phyloP scores from a whole-genome alignment of 148 eudicot genomes.

The Chenopodium berlandieri region DNA sequence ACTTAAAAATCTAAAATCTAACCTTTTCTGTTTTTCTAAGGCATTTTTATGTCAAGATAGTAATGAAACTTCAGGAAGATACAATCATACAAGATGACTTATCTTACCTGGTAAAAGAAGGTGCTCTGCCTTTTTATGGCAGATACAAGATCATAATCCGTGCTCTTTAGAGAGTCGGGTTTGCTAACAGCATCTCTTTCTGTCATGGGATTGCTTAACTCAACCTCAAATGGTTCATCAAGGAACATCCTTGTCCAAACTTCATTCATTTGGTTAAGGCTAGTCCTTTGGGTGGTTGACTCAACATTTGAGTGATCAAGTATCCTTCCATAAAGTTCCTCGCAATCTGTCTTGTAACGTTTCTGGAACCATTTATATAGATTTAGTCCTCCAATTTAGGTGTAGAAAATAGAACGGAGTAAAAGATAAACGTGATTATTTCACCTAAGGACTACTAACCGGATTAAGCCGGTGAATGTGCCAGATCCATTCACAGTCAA shows the following conservation, averaged over 20 bases:
- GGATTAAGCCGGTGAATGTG: constrained; percentile 93
- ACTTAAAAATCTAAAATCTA: too few species aligned
- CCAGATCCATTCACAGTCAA: constrained; percentile 98
- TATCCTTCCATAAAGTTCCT: constrained; percentile 63
- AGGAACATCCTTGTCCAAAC: constrained; percentile 65
- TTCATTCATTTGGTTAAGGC: constrained; percentile 44
- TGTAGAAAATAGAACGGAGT: neutral
- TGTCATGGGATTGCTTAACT: constrained; percentile 20
- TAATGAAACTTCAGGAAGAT: neutral
- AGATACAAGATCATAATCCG: constrained; percentile 68
- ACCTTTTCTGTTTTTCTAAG: neutral
- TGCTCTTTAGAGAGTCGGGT: constrained; percentile 35
- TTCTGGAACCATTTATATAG: constrained; percentile 34
- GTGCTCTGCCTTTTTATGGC: constrained; percentile 72
- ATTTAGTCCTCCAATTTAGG: neutral
- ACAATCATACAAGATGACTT: too few species aligned
- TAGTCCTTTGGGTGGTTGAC: constrained; percentile 56
- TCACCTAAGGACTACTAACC: constrained; percentile 31
- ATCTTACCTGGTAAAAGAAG: constrained; percentile 73
- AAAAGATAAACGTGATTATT: neutral
- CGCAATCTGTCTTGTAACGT: constrained; percentile 70
- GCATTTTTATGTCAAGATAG: neutral
- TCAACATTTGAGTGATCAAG: constrained; percentile 57
- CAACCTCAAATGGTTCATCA: constrained; percentile 73
- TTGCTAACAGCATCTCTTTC: constrained; percentile 12